Evolutionary conservation across 2,329 filamentous ascomycete species (phyloP).

Genomic region (Pseudocercospora ulei): DNA sequence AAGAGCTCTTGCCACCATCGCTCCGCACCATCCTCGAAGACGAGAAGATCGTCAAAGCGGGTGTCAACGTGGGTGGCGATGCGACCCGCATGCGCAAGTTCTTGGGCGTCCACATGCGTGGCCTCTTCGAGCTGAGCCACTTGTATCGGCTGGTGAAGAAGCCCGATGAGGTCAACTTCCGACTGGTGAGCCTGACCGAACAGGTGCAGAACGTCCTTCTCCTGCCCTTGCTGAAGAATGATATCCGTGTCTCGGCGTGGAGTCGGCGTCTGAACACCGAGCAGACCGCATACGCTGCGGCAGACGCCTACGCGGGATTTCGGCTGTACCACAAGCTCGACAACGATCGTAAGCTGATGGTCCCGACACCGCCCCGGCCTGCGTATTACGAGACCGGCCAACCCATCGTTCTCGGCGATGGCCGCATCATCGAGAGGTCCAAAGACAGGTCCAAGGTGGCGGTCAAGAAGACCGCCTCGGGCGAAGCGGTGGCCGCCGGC

Average conservation of each 20-base stretch:
- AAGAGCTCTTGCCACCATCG: slow-evolving; percentile 58
- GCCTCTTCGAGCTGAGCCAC: slow-evolving; percentile 72
- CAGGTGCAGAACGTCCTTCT: slow-evolving; percentile 63
- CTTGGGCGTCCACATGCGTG: slow-evolving; percentile 54
- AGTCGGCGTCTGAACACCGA: slow-evolving; percentile 49
- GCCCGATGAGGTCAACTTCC: slow-evolving; percentile 54
- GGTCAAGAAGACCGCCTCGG: slow-evolving; percentile 16
- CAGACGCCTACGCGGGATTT: slow-evolving; percentile 70
- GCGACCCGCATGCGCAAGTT: slow-evolving; percentile 56
- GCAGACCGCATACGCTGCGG: slow-evolving; percentile 67
- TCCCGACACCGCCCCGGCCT: slow-evolving; percentile 62
- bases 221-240: slow-evolving; percentile 66
- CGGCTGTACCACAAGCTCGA: slow-evolving; percentile 67
- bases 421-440: slow-evolving; percentile 22
- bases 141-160: slow-evolving; percentile 66
- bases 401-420: slow-evolving; percentile 51
- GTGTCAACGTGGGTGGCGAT: slow-evolving; percentile 63
- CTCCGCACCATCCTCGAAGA: slow-evolving; percentile 65
- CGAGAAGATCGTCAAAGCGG: slow-evolving; percentile 58
- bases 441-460: slow-evolving; percentile 6
- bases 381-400: slow-evolving; percentile 56
- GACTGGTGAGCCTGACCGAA: slow-evolving; percentile 53
- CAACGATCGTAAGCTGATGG: slow-evolving; percentile 53
- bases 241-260: slow-evolving; percentile 70
- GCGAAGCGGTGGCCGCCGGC: slow-evolving; percentile 15